Percentiles rank a stretch among this genome's conserved stretches.
phyloP scores from a whole-genome alignment of 352 stramenopile species.

The Phytophthora melonis region DNA sequence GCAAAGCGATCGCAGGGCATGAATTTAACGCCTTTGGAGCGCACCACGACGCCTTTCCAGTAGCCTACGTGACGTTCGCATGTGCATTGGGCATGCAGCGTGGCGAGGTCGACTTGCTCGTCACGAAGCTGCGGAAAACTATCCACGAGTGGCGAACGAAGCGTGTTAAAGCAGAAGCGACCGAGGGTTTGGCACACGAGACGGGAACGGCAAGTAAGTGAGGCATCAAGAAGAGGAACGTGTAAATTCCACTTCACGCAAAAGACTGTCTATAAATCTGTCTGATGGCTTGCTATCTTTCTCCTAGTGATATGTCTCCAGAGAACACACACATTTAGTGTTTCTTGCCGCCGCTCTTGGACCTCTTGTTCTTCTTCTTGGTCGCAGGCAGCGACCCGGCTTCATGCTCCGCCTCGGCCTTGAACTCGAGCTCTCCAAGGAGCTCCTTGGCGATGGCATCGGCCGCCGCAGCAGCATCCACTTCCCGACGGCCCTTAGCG shows the following conservation, averaged over 20 bases:
- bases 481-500: constrained; percentile 79
- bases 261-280: constrained; percentile 41
- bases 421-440: constrained; percentile 81
- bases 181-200: background rate
- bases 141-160: constrained; percentile 88
- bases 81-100: constrained; percentile 95
- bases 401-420: constrained; percentile 43
- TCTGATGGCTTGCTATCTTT: constrained; percentile 37
- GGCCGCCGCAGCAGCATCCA: constrained; percentile 78
- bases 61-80: constrained; percentile 97
- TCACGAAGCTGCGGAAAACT: constrained; percentile 92
- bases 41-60: constrained; percentile 86
- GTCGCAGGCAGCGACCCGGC: constrained; percentile 35
- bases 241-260: background rate
- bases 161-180: constrained; percentile 20
- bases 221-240: background rate
- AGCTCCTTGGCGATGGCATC: constrained; percentile 84
- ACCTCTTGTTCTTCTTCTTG: constrained; percentile 82
- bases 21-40: constrained; percentile 95
- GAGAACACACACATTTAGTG: constrained; percentile 44
- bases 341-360: constrained; percentile 75
- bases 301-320: constrained; percentile 17
- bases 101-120: constrained; percentile 94
- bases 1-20: constrained; percentile 92
- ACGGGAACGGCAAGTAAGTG: constrained; percentile 16